Evolutionary conservation across 805 yeast genomes (phyloP).

Genomic region (Metschnikowia corniflorae): DNA sequence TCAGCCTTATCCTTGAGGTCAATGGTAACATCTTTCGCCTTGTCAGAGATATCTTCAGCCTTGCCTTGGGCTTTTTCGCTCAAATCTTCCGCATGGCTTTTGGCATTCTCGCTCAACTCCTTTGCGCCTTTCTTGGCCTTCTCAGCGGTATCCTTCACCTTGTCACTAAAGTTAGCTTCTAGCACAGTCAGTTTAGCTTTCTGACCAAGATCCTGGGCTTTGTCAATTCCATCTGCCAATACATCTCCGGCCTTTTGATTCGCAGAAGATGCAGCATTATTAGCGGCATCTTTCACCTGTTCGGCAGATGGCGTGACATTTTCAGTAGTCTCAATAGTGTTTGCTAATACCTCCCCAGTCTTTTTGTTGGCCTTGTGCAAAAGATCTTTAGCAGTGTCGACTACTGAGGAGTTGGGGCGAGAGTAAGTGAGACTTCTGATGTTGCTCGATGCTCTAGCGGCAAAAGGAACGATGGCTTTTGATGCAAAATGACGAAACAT

Average conservation of each 20-base stretch:
- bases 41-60: conserved; percentile 14
- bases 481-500: conserved; percentile 15
- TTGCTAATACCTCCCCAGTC: conserved; percentile 41
- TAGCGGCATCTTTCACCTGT: conserved; percentile 21
- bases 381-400: conserved; percentile 36
- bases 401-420: conserved; percentile 20
- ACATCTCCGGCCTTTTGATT: conserved; percentile 32
- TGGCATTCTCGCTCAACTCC: conserved; percentile 1
- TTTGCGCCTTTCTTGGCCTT: background rate
- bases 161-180: conserved; percentile 1
- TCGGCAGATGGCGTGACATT: conserved; percentile 19
- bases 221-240: conserved; percentile 32
- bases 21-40: conserved; percentile 16
- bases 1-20: conserved; percentile 11
- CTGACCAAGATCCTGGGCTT: conserved; percentile 18
- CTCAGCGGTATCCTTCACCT: background rate
- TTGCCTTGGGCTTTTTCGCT: conserved; percentile 6
- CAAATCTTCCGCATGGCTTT: background rate
- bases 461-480: conserved; percentile 10
- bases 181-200: conserved; percentile 10
- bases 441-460: conserved; percentile 8
- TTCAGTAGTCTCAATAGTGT: conserved; percentile 37
- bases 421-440: conserved; percentile 12
- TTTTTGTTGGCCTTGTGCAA: conserved; percentile 31
- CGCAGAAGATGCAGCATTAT: conserved; percentile 17